These are phyloP conservation scores for Fusarium burgessii DNA, from an alignment of 2,329 filamentous ascomycete species.

Conservation along the genomic window DNA sequence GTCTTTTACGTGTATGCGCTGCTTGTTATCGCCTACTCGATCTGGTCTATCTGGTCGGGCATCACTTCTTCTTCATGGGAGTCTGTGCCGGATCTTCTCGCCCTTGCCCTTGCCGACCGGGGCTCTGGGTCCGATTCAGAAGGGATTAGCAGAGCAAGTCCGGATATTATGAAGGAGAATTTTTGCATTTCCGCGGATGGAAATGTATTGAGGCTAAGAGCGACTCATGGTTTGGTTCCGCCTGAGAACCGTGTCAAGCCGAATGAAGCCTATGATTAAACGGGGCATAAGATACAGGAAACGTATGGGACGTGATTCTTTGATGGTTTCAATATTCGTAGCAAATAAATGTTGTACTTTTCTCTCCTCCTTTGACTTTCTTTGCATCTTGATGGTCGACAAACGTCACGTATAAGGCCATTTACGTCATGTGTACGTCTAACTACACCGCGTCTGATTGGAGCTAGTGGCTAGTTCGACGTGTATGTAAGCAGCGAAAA, in stretches of 20 bases:
- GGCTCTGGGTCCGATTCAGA: fast-evolving
- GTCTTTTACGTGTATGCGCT: conserved; percentile 21
- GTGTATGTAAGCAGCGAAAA: too few relatives aligned
- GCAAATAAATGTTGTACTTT: too few relatives aligned
- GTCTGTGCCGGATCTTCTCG: conserved; percentile 16
- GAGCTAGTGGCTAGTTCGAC: too few relatives aligned
- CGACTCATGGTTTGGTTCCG: not conserved
- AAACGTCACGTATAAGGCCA: too few relatives aligned
- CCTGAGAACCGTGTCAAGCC: conserved; percentile 4
- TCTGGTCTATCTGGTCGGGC: conserved; percentile 16
- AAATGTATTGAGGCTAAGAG: not conserved
- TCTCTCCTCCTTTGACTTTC: too few relatives aligned
- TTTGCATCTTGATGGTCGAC: too few relatives aligned
- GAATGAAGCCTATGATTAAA: conserved; percentile 3
- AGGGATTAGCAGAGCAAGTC: fast-evolving
- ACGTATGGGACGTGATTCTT: too few relatives aligned
- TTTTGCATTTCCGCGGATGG: conserved; percentile 11
- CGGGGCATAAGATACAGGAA: too few relatives aligned
- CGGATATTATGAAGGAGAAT: conserved; percentile 4
- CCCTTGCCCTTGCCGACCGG: conserved; percentile 7
- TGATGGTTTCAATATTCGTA: too few relatives aligned
- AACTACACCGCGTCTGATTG: too few relatives aligned
- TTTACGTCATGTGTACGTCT: not conserved
- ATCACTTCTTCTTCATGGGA: conserved; percentile 24
- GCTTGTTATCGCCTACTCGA: conserved; percentile 1